These are phyloP conservation scores for Coniochaeta sp. DNA, from an alignment of 2,329 filamentous ascomycete genomes.

Conservation along the genomic window DNA sequence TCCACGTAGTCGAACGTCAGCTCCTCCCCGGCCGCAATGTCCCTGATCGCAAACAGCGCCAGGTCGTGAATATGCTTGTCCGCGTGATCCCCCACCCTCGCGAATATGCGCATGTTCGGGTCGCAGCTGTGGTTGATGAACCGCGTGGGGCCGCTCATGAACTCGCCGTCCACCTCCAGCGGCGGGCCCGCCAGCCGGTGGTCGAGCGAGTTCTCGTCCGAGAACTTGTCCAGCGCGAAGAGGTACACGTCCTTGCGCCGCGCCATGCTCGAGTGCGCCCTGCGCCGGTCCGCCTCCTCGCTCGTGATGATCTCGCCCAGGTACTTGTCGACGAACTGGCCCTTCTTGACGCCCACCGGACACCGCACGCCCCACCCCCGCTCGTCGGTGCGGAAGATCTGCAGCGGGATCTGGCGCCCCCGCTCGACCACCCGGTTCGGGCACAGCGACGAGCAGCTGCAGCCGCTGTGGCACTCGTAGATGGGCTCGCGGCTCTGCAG, in stretches of 20 bases:
- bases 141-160: constrained; percentile 68
- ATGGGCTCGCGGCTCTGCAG: constrained; percentile 54
- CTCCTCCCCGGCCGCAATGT: constrained; percentile 60
- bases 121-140: constrained; percentile 82
- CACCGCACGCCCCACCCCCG: constrained; percentile 74
- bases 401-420: constrained; percentile 61
- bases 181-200: constrained; percentile 47
- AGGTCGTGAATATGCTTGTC: constrained; percentile 70
- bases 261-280: constrained; percentile 44
- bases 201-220: constrained; percentile 47
- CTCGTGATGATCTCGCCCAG: constrained; percentile 64
- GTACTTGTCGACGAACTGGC: constrained; percentile 76
- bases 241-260: constrained; percentile 70
- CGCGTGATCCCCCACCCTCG: constrained; percentile 68
- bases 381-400: constrained; percentile 64
- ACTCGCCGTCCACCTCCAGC: constrained; percentile 63
- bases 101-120: constrained; percentile 73
- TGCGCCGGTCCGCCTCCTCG: constrained; percentile 57
- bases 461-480: constrained; percentile 73
- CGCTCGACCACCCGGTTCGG: constrained; percentile 72
- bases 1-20: constrained; percentile 77
- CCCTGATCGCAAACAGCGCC: constrained; percentile 64
- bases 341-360: constrained; percentile 54
- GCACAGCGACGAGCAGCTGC: constrained; percentile 56
- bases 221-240: constrained; percentile 77